Conservation (phyloP, 352 stramenopile genomes). For the Saprolegnia diclina region DNA sequence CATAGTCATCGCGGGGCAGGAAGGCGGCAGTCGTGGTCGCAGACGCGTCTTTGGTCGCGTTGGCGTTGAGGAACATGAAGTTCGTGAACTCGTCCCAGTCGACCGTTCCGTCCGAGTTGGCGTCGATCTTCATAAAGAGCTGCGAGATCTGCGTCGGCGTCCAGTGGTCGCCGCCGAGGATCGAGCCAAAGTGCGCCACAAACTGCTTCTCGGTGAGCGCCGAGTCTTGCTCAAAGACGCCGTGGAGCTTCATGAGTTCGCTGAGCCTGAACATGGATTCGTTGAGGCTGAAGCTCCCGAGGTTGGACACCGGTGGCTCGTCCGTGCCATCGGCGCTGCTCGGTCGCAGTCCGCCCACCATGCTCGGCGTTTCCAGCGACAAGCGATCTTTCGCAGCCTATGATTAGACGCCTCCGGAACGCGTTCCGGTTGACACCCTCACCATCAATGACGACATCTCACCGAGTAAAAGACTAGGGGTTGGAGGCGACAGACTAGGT, state of each 20-base stretch:
- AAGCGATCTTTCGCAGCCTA: background rate
- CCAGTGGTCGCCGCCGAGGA: conserved; percentile 27
- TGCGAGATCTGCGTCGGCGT: conserved; percentile 29
- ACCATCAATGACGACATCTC: too few relatives aligned
- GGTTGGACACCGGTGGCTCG: background rate
- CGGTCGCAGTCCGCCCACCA: background rate
- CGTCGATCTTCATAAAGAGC: conserved; percentile 83
- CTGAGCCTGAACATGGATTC: conserved; percentile 29
- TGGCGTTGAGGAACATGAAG: conserved; percentile 35
- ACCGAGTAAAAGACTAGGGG: too few relatives aligned
- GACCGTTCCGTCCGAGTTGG: conserved; percentile 78
- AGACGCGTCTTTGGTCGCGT: conserved; percentile 1
- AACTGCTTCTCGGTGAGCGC: conserved; percentile 32
- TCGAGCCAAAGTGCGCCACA: conserved; percentile 29
- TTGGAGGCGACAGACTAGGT: too few relatives aligned
- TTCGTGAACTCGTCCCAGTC: conserved; percentile 89
- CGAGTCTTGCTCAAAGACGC: conserved; percentile 29
- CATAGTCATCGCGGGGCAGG: conserved; percentile 17
- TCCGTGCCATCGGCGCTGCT: background rate
- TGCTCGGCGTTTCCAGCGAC: background rate
- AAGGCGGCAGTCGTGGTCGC: conserved; percentile 12
- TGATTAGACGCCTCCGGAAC: too few relatives aligned
- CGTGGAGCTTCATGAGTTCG: conserved; percentile 29
- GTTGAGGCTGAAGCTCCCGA: background rate
- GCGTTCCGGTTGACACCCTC: too few relatives aligned